Evolutionary conservation across 352 stramenopile species (phyloP).

Genomic region (Elongisporangium anandrum): DNA sequence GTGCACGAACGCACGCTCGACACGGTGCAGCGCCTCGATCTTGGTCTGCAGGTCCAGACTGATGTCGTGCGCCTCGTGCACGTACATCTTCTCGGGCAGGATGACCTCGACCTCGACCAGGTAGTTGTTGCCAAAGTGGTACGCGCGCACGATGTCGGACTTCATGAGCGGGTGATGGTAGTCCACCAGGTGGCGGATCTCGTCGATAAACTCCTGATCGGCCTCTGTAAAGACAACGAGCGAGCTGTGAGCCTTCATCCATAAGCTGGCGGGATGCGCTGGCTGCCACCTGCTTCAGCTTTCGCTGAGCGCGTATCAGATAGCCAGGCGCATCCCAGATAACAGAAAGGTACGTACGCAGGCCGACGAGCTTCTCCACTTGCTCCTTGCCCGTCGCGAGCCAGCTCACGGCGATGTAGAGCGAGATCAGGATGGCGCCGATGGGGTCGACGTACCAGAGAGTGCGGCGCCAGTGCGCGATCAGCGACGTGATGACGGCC

Average conservation of each 20-base stretch:
- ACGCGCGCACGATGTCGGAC: slow-evolving; percentile 92
- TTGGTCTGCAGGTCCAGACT: slow-evolving; percentile 95
- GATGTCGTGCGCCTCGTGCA: slow-evolving; percentile 95
- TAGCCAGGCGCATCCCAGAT: not conserved
- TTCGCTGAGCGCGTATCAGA: not conserved
- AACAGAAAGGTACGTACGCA: slow-evolving; percentile 48
- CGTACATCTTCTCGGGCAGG: slow-evolving; percentile 84
- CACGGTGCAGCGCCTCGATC: slow-evolving; percentile 93
- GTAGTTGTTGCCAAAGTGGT: slow-evolving; percentile 98
- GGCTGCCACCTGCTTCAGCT: slow-evolving; percentile 1
- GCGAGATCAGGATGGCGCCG: slow-evolving; percentile 93
- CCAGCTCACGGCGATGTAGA: slow-evolving; percentile 97
- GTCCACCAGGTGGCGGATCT: slow-evolving; percentile 86
- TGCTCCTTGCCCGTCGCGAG: slow-evolving; percentile 94
- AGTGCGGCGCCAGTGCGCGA: slow-evolving; percentile 52
- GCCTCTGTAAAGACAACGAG: slow-evolving; percentile 44
- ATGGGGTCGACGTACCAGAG: slow-evolving; percentile 94
- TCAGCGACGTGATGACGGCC: slow-evolving; percentile 78
- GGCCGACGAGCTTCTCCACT: slow-evolving; percentile 87
- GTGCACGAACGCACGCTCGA: slow-evolving; percentile 97
- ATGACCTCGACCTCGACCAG: slow-evolving; percentile 87
- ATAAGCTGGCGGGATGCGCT: not conserved
- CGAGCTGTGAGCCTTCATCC: slow-evolving; percentile 1
- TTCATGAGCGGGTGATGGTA: slow-evolving; percentile 86
- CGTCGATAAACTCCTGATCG: slow-evolving; percentile 92